Evolutionary conservation across 257 asterid species (phyloP).

Genomic region (Solanum medicagineum): DNA sequence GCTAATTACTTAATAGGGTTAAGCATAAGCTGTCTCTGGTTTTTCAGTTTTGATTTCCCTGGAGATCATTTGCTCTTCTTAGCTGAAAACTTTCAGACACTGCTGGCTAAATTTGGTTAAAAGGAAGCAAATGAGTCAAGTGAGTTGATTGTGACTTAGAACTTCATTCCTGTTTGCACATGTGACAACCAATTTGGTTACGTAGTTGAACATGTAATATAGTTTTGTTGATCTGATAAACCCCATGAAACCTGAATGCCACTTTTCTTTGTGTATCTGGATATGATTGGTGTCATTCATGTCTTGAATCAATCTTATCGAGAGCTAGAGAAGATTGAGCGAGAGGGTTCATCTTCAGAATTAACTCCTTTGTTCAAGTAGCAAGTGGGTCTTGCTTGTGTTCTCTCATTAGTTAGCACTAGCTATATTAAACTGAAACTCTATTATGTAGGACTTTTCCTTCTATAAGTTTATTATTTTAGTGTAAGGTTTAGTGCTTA

Average conservation of each 20-base stretch:
- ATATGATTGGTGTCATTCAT: background rate
- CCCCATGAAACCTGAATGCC: background rate
- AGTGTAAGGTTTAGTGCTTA: background rate
- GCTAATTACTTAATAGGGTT: background rate
- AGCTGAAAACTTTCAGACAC: background rate
- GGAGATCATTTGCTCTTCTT: background rate
- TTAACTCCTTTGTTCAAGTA: background rate
- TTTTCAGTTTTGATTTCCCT: background rate
- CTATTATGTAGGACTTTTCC: background rate
- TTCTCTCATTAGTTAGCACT: background rate
- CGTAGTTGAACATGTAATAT: background rate
- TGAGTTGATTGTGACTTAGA: background rate
- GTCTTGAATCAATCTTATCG: background rate
- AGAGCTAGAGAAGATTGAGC: background rate
- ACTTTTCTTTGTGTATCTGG: background rate
- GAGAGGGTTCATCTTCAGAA: background rate
- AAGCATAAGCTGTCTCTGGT: background rate
- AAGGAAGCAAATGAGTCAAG: background rate
- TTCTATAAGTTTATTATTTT: background rate
- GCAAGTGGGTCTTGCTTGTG: background rate
- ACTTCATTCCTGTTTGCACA: background rate
- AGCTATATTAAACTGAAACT: background rate
- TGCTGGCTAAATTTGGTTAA: background rate
- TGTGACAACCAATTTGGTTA: background rate
- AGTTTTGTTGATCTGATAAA: background rate